A percentile compares a stretch with the other conserved stretches of the same genome.
Conservation (phyloP, 2,329 filamentous ascomycete species). For the Stachybotrys chlorohalonatus region DNA sequence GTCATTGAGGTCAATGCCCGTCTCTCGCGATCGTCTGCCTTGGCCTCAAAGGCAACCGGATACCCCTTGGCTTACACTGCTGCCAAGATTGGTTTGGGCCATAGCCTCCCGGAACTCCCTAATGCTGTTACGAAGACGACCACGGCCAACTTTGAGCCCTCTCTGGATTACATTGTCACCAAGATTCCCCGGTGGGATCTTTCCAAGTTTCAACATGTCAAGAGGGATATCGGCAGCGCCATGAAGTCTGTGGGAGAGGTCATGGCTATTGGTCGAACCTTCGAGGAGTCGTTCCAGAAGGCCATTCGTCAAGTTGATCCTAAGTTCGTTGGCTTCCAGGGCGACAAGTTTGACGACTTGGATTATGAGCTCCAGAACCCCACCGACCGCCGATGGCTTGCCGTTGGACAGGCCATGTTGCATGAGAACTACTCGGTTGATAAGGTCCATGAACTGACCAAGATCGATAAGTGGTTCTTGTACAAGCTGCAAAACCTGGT, state of each 20-base stretch:
- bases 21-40: constrained; percentile 91
- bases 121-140: constrained; percentile 98
- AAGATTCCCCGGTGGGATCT: constrained; percentile 99
- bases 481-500: constrained; percentile 98
- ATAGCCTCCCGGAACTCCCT: constrained; percentile 89
- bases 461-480: constrained; percentile 99
- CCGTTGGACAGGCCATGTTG: constrained; percentile 94
- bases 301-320: constrained; percentile 96
- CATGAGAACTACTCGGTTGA: constrained; percentile 95
- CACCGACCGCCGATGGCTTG: constrained; percentile 93
- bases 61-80: constrained; percentile 96
- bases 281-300: constrained; percentile 99
- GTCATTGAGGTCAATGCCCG: constrained; percentile 99
- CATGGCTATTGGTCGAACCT: constrained; percentile 97
- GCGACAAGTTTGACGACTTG: constrained; percentile 86
- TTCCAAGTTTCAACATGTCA: constrained; percentile 97
- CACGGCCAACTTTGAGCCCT: constrained; percentile 97
- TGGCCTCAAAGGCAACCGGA: constrained; percentile 95
- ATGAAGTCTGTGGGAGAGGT: constrained; percentile 99
- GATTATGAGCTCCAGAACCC: constrained; percentile 87
- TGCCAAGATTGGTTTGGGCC: constrained; percentile 94
- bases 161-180: constrained; percentile 93
- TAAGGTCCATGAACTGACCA: constrained; percentile 83
- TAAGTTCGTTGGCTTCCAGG: constrained; percentile 85
- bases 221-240: constrained; percentile 90